These are phyloP conservation scores for Backusella parvicylindrica DNA, from an alignment of 192 early-diverging fungal genomes.

Conservation along the genomic window DNA sequence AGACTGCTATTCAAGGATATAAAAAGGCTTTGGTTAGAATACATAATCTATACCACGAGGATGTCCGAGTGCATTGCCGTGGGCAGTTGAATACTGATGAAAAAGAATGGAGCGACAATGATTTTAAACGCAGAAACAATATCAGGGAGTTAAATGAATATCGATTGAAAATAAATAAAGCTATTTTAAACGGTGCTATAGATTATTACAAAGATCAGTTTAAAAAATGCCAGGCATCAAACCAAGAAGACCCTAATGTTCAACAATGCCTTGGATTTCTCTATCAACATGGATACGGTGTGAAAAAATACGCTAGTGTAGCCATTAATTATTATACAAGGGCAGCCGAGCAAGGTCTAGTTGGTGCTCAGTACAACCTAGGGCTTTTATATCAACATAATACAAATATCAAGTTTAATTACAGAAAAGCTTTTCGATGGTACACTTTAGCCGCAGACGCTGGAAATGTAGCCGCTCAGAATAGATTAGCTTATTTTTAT, in stretches of 20 bases:
- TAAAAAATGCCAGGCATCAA: neutral
- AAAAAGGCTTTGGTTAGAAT: neutral
- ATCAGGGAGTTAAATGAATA: neutral
- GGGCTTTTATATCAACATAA: neutral
- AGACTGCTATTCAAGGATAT: neutral
- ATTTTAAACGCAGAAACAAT: accelerated
- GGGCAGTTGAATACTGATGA: neutral
- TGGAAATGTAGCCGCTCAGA: neutral
- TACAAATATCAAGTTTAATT: neutral
- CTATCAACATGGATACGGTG: neutral
- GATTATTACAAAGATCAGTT: neutral
- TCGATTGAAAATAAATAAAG: neutral
- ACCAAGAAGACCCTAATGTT: neutral
- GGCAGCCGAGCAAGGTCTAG: neutral
- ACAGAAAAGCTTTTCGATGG: neutral
- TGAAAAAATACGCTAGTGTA: neutral
- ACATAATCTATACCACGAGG: neutral
- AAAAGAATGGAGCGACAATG: neutral
- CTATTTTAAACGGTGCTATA: neutral
- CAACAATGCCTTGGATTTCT: neutral
- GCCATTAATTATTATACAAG: neutral
- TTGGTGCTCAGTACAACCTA: neutral
- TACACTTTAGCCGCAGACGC: neutral
- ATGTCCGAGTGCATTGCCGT: neutral
- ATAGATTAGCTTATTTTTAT: neutral